Evolutionary conservation across 345 rosid species (phyloP).

Genomic region (Balakata baccata): DNA sequence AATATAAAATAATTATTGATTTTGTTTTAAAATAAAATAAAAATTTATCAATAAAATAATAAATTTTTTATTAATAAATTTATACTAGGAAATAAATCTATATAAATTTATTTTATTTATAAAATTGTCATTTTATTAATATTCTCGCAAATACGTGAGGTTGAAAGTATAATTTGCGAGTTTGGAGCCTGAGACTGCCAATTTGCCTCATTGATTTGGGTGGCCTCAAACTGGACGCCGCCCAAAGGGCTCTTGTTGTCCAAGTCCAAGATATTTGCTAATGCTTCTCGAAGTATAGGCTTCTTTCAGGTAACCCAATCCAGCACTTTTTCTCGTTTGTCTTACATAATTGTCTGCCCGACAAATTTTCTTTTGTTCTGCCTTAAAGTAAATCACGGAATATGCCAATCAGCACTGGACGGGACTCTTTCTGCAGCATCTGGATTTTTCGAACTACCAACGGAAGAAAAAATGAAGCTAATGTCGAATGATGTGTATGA

Average conservation of each 20-base stretch:
- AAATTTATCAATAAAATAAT: too few species aligned
- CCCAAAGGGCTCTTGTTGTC: constrained; percentile 33
- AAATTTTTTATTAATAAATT: too few species aligned
- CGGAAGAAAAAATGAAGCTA: constrained; percentile 44
- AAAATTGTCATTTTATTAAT: too few species aligned
- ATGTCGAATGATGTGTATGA: constrained; percentile 49
- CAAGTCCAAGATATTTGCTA: constrained; percentile 41
- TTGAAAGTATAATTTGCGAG: too few species aligned
- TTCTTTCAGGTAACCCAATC: constrained; percentile 46
- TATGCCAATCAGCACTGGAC: constrained; percentile 40
- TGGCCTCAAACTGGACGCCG: constrained; percentile 28
- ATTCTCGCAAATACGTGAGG: too few species aligned
- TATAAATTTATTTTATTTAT: too few species aligned
- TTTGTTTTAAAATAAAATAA: too few species aligned
- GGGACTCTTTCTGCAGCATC: constrained; percentile 45
- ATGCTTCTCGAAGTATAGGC: constrained; percentile 43
- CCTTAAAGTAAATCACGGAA: constrained; percentile 46
- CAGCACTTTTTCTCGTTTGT: background rate
- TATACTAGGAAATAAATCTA: too few species aligned
- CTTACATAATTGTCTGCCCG: too few species aligned
- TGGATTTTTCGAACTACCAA: constrained; percentile 43
- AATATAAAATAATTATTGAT: too few species aligned
- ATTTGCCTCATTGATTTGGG: constrained; percentile 48
- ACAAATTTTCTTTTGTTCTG: too few species aligned
- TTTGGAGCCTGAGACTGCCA: constrained; percentile 19